Conservation (phyloP, 1,284 basidiomycete genomes). For the Ceratobasidium sp. region DNA sequence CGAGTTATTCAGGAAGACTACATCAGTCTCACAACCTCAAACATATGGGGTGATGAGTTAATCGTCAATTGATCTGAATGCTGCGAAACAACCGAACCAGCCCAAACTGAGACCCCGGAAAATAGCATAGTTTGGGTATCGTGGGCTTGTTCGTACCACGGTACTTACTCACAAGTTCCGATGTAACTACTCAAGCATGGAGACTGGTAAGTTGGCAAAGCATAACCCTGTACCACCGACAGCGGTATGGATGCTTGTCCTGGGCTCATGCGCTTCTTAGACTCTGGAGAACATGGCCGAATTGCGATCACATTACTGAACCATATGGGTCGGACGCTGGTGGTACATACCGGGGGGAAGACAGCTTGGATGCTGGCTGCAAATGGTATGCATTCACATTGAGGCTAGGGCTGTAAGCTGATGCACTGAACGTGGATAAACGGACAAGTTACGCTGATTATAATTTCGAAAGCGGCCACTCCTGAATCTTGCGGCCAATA, state of each 20-base stretch:
- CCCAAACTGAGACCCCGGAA: slow-evolving; percentile 64
- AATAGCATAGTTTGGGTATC: slow-evolving; percentile 62
- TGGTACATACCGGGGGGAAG: slow-evolving; percentile 59
- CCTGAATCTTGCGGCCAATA: too few species aligned
- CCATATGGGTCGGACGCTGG: slow-evolving; percentile 67
- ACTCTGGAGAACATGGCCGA: slow-evolving; percentile 71
- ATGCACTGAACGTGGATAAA: neutral
- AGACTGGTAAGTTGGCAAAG: slow-evolving; percentile 66
- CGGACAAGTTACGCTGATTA: neutral
- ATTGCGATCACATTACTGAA: slow-evolving; percentile 71
- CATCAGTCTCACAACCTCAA: slow-evolving; percentile 62
- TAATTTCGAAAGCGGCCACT: too few species aligned
- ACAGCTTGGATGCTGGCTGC: neutral
- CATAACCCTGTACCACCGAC: neutral
- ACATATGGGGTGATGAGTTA: slow-evolving; percentile 68
- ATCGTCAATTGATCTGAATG: slow-evolving; percentile 61
- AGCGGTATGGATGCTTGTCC: neutral
- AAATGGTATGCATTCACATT: neutral
- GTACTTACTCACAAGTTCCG: neutral
- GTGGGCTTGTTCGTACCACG: neutral
- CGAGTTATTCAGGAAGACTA: slow-evolving; percentile 70
- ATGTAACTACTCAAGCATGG: slow-evolving; percentile 60
- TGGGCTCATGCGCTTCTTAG: slow-evolving; percentile 64
- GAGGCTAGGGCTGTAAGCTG: neutral
- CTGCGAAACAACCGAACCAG: slow-evolving; percentile 52